Conservation (phyloP, 768 basidiomycete genomes). For the Amanita muscaria region DNA sequence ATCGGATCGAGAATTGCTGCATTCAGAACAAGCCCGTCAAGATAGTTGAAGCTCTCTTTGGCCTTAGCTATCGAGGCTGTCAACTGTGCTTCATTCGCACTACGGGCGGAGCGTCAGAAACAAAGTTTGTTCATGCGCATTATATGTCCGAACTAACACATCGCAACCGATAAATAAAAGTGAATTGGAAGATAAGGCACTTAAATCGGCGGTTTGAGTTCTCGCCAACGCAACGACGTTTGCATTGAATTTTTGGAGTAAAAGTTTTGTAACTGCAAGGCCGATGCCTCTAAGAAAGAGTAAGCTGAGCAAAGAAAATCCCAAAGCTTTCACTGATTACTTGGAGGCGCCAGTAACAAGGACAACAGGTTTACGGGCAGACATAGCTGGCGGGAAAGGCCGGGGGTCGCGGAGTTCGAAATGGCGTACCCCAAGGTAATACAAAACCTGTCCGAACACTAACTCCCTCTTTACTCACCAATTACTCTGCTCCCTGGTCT, state of each 20-base stretch:
- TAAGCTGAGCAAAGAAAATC: conserved; percentile 7
- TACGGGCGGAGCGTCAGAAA: conserved; percentile 21
- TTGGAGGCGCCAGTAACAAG: conserved; percentile 83
- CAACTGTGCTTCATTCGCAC: conserved; percentile 50
- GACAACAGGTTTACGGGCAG: conserved; percentile 40
- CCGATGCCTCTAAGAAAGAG: conserved; percentile 50
- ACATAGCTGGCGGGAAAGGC: background rate
- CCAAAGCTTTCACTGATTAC: conserved; percentile 24
- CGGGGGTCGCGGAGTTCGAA: conserved; percentile 12
- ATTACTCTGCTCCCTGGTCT: conserved; percentile 16
- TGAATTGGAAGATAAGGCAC: conserved; percentile 31
- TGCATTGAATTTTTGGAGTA: conserved; percentile 54
- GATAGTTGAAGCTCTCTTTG: conserved; percentile 42
- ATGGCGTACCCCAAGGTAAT: conserved; percentile 12
- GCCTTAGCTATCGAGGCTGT: conserved; percentile 47
- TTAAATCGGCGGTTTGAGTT: conserved; percentile 49
- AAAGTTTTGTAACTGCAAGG: conserved; percentile 61
- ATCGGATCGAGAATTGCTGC: conserved; percentile 75
- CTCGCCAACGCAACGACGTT: conserved; percentile 75
- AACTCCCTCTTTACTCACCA: background rate
- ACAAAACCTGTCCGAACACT: conserved; percentile 1
- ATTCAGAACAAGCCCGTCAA: conserved; percentile 79
- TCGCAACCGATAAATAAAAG: conserved; percentile 62
- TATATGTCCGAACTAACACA: conserved; percentile 49
- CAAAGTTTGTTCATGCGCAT: conserved; percentile 2